Evolutionary conservation across 306 rosid species (phyloP).

Genomic region (Gleditsia sinensis): DNA sequence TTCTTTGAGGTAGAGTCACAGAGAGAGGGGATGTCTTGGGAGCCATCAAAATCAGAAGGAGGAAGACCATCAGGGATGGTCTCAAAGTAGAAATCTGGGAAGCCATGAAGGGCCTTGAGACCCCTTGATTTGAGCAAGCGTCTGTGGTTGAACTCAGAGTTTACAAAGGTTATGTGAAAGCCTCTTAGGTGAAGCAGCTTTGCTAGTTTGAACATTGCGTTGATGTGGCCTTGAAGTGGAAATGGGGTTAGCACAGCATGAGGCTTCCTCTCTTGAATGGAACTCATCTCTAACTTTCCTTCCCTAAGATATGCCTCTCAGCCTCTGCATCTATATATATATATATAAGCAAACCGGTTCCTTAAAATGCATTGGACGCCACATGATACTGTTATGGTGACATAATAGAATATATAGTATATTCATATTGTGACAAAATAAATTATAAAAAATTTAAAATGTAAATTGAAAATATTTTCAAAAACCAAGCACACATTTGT

Average conservation of each 20-base stretch:
- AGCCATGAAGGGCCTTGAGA: background rate
- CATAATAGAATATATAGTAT: too few relatives aligned
- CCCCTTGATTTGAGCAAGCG: conserved; percentile 28
- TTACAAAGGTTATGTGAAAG: conserved; percentile 27
- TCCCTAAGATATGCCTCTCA: too few relatives aligned
- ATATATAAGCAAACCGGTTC: too few relatives aligned
- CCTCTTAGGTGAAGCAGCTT: conserved; percentile 21
- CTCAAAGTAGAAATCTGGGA: background rate
- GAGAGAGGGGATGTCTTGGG: conserved; percentile 20
- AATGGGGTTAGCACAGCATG: background rate
- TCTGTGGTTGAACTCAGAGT: conserved; percentile 27
- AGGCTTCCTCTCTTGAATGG: too few relatives aligned
- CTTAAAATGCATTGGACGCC: too few relatives aligned
- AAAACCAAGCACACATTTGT: too few relatives aligned
- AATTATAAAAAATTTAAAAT: too few relatives aligned
- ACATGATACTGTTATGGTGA: too few relatives aligned
- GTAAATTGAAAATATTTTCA: too few relatives aligned
- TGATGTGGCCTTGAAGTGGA: conserved; percentile 25
- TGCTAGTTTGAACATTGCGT: conserved; percentile 14
- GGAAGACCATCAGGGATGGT: conserved; percentile 15
- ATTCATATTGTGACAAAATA: too few relatives aligned
- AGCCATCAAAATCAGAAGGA: background rate
- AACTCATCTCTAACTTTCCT: too few relatives aligned
- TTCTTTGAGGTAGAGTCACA: conserved; percentile 6
- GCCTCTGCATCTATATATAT: too few relatives aligned